A percentile compares a stretch with the other conserved stretches of the same genome.
These are phyloP conservation scores for Phoma sp. DNA, from an alignment of 2,329 filamentous ascomycete genomes.

Conservation along the genomic window DNA sequence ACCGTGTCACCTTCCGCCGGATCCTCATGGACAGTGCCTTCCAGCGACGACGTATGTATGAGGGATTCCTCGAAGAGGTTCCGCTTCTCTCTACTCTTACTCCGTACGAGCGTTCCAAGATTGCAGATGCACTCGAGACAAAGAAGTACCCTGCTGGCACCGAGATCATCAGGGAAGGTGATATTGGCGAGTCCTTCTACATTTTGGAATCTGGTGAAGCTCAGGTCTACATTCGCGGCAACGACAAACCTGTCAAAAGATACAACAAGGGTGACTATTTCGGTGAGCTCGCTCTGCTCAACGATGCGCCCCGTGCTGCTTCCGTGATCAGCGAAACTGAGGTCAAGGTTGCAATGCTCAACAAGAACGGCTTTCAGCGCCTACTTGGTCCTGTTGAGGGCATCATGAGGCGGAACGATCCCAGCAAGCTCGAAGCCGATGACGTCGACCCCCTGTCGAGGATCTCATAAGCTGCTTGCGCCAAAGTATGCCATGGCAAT, in stretches of 20 bases:
- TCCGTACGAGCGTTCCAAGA: constrained; percentile 93
- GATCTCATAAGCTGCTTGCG: constrained; percentile 21
- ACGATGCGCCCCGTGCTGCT: constrained; percentile 91
- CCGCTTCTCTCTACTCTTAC: constrained; percentile 83
- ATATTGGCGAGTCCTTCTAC: constrained; percentile 90
- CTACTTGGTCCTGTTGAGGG: constrained; percentile 90
- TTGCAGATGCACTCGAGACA: constrained; percentile 93
- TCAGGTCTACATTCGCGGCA: constrained; percentile 81
- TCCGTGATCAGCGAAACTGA: constrained; percentile 84
- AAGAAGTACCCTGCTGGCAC: constrained; percentile 80
- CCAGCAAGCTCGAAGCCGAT: constrained; percentile 50
- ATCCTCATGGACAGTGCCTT: constrained; percentile 99
- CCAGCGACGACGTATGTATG: constrained; percentile 93
- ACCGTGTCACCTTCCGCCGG: constrained; percentile 94
- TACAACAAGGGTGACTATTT: constrained; percentile 97
- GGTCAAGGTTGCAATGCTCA: constrained; percentile 89
- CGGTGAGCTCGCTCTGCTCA: constrained; percentile 89
- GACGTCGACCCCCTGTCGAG: constrained; percentile 67
- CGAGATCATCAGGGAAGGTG: constrained; percentile 89
- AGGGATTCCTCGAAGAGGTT: constrained; percentile 94
- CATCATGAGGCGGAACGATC: constrained; percentile 83
- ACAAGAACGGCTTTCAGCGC: constrained; percentile 93
- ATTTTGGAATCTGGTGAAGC: constrained; percentile 87
- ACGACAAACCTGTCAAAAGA: constrained; percentile 72
- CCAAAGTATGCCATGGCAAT: neutral